Conservation (phyloP, 805 yeast genomes). For the Saturnispora kantuleensis region DNA sequence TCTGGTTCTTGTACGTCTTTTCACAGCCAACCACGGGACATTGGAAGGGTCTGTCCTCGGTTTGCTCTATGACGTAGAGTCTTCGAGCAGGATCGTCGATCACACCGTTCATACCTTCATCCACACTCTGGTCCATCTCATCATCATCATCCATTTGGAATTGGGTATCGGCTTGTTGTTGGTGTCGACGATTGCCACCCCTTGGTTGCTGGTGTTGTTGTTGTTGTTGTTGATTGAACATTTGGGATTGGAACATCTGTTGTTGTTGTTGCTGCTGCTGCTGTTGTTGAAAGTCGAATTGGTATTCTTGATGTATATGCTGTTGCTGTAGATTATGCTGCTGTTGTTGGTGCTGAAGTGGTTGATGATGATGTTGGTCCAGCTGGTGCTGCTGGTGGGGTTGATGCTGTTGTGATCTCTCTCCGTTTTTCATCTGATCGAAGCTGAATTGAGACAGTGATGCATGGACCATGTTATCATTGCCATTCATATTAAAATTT, state of each 20-base stretch:
- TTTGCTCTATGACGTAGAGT: constrained; percentile 82
- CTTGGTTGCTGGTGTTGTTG: constrained; percentile 3
- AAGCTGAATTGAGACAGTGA: constrained; percentile 18
- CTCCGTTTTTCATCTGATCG: constrained; percentile 9
- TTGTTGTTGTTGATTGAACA: not conserved
- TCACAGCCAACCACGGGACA: constrained; percentile 99
- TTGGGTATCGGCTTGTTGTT: constrained; percentile 16
- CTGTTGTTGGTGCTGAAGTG: constrained; percentile 18
- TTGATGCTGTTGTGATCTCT: not conserved
- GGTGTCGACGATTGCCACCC: constrained; percentile 11
- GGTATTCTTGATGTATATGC: not conserved
- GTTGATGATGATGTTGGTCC: constrained; percentile 14
- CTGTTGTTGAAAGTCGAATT: constrained; percentile 2
- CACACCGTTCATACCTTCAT: too few relatives aligned
- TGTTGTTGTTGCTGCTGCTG: constrained; percentile 5
- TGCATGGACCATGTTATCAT: constrained; percentile 10
- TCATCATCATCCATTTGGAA: constrained; percentile 27
- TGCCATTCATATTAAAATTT: constrained; percentile 11
- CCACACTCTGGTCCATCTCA: too few relatives aligned
- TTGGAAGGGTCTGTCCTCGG: constrained; percentile 88
- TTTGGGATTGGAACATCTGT: constrained; percentile 7
- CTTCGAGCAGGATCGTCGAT: constrained; percentile 97
- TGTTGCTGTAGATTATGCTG: constrained; percentile 13
- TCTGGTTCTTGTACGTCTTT: constrained; percentile 94
- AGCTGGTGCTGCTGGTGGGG: constrained; percentile 3